These are phyloP conservation scores for Apiospora pterosperma DNA, from an alignment of 2,329 filamentous ascomycete species.

Conservation along the genomic window DNA sequence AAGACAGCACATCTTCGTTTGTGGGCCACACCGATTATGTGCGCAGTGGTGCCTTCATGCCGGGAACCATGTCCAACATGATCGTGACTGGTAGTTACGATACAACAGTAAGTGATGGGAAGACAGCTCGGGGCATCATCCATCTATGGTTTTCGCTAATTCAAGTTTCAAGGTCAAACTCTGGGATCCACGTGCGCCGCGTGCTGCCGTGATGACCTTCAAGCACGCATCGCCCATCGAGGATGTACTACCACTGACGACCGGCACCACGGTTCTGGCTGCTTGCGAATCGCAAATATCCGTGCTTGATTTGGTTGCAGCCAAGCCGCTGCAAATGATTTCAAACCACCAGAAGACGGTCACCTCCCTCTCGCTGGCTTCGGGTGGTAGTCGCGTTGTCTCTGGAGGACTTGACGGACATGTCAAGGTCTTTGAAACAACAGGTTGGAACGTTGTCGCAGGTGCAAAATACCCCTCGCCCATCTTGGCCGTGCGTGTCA, in stretches of 20 bases:
- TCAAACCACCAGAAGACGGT: slow-evolving; percentile 98
- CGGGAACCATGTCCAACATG: slow-evolving; percentile 67
- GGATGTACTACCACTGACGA: slow-evolving; percentile 79
- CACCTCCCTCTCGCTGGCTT: slow-evolving; percentile 79
- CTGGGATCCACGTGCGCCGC: slow-evolving; percentile 82
- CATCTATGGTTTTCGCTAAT: background rate
- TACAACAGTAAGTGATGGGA: slow-evolving; percentile 50
- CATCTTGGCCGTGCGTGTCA: slow-evolving; percentile 77
- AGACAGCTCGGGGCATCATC: no score
- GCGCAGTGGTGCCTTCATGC: slow-evolving; percentile 81
- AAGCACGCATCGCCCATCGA: slow-evolving; percentile 91
- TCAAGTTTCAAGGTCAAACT: slow-evolving; percentile 58
- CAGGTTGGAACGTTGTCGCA: slow-evolving; percentile 92
- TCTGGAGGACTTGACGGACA: slow-evolving; percentile 91
- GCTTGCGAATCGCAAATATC: slow-evolving; percentile 83
- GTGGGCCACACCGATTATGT: slow-evolving; percentile 91
- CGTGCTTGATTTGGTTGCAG: slow-evolving; percentile 88
- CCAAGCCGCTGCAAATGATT: slow-evolving; percentile 80
- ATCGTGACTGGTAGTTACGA: slow-evolving; percentile 93
- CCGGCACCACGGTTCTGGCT: slow-evolving; percentile 81
- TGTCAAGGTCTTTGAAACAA: slow-evolving; percentile 94
- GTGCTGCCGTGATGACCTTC: slow-evolving; percentile 78
- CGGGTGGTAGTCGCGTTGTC: slow-evolving; percentile 75
- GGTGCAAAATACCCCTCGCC: slow-evolving; percentile 91
- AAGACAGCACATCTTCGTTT: slow-evolving; percentile 73